phyloP scores from a whole-genome alignment of 2,329 filamentous ascomycete genomes.

The Pseudogymnoascus sp. region DNA sequence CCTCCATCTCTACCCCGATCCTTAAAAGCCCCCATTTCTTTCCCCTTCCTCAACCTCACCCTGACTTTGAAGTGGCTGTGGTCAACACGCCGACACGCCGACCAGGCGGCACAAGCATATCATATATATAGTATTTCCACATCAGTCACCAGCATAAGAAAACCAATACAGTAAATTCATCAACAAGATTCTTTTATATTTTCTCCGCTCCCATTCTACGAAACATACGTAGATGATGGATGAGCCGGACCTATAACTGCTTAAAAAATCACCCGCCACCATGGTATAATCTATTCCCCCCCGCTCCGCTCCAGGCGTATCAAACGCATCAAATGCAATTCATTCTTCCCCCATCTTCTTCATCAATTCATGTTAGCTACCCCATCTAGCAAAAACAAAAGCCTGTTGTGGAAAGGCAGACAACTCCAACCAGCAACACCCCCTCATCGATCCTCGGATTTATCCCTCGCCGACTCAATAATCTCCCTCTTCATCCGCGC shows the following conservation, averaged over 20 bases:
- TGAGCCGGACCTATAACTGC: background rate
- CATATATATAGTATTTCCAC: background rate
- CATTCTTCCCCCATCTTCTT: background rate
- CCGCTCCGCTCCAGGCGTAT: background rate
- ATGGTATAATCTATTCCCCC: background rate
- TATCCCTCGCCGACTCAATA: slow-evolving; percentile 8
- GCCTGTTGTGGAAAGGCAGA: too few relatives aligned
- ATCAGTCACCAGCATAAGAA: background rate
- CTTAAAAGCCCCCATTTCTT: background rate
- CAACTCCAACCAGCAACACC: background rate
- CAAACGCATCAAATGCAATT: background rate
- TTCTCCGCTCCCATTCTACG: background rate
- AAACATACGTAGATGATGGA: background rate
- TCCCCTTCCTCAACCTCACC: background rate
- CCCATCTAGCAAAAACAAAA: background rate
- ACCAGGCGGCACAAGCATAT: background rate
- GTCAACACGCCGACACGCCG: background rate
- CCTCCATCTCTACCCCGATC: background rate
- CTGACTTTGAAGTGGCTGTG: too few relatives aligned
- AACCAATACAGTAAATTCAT: background rate
- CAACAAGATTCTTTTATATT: background rate
- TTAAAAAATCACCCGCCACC: background rate
- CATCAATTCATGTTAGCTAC: background rate
- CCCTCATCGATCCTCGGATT: background rate
- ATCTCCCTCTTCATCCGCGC: slow-evolving; percentile 52